Evolutionary conservation across 2,329 filamentous ascomycete species (phyloP), one percentile per base, ranked within the genome.

Genomic region (Cladosporium phlei): DNA sequence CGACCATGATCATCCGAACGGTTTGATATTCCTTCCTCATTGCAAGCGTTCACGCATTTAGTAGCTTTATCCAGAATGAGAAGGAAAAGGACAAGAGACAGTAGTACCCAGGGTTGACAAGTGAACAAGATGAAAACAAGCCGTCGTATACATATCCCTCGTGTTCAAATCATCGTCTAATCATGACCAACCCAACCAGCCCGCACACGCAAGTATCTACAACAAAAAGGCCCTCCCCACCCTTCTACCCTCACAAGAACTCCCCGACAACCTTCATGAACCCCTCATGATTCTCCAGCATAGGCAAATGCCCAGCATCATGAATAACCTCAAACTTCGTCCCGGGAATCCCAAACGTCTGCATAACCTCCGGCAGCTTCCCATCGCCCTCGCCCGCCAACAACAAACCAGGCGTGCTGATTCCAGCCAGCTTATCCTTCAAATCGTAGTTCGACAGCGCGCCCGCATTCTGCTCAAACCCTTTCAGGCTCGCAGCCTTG

Each of bases 321-420:
- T 85, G 78, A 8, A 94, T 77, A 48, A 85, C 66, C 61, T 76
- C 79, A 54, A 89, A 74, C 49, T 79, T 74, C 0, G 75, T 76
- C 0, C 76, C 78, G 0, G 65, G 62, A 8, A 69, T 64, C 0
- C 83, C 82, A 32, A 88, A 63, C 14, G 69, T 62, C 45, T 83
- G 80, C 87, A 95, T 94, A 3, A 83, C 85, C 69, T 82, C 82
- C 0, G 86, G 86, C 44, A 95, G 61, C 1, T 85, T 83, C 0
- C 82, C 88, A 59, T 94, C 88, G 0, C 75, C 76, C 11, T 82
- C 80, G 1, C 88, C 88, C 0, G 83, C 88, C 1, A 89, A 76
- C 44, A 94, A 78, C 43, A 86, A 63, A 0, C 80, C 84, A 0
- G 79, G 79, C 0, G 82, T 78, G 11, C 63, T 62, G 55, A 77